phyloP scores from a whole-genome alignment of 73 alveolate genomes.

The Vitrella brassicaformis region DNA sequence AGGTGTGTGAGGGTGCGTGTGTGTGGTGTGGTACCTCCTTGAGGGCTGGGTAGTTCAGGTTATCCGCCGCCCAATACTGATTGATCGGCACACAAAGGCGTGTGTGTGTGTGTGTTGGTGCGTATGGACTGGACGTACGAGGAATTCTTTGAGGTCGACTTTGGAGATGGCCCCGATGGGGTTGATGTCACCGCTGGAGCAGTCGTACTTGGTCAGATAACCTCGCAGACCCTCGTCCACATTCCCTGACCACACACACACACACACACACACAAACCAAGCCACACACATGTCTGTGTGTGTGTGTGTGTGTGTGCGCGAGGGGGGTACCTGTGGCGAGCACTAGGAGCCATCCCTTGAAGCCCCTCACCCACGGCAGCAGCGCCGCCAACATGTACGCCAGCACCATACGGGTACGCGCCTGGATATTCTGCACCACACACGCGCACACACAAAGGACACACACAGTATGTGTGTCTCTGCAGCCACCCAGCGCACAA shows the following conservation, averaged over 20 bases:
- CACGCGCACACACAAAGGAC: too few relatives aligned
- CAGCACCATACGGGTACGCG: constrained; percentile 67
- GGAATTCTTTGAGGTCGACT: constrained; percentile 52
- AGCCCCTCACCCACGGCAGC: constrained; percentile 69
- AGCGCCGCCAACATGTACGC: constrained; percentile 74
- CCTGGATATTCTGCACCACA: constrained; percentile 64
- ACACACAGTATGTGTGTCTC: too few relatives aligned
- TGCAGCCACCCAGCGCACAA: too few relatives aligned
- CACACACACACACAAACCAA: too few relatives aligned
- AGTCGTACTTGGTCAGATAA: constrained; percentile 81
- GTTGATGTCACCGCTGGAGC: constrained; percentile 80
- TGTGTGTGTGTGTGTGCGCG: too few relatives aligned
- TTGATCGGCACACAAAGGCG: too few relatives aligned
- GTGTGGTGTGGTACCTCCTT: too few relatives aligned
- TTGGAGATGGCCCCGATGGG: constrained; percentile 82
- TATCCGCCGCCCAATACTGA: constrained; percentile 18
- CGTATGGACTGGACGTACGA: too few relatives aligned
- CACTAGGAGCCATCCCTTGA: constrained; percentile 51
- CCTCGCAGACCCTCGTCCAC: constrained; percentile 85
- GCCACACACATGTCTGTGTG: too few relatives aligned
- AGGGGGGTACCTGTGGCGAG: too few relatives aligned
- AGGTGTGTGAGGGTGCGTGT: too few relatives aligned
- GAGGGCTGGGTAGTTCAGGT: constrained; percentile 3
- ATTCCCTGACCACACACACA: constrained; percentile 59
- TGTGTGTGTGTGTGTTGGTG: too few relatives aligned